Base-by-base conservation (phyloP, 805 yeast species). In the Ascoidea tarda region DNA sequence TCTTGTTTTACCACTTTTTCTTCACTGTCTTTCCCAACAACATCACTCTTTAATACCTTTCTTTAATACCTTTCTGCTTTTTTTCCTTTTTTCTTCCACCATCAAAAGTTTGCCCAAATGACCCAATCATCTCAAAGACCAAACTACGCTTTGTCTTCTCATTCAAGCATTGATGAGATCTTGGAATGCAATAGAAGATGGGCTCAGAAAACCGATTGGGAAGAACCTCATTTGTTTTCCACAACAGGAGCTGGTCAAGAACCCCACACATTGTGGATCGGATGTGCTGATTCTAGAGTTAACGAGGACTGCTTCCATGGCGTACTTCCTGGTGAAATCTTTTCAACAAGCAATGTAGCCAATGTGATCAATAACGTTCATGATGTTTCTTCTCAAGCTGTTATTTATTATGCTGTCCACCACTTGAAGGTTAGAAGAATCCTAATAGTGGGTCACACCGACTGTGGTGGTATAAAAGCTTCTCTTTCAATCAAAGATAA, bases 391-490 rank as follows among this genome's bases (percentile, higher is more conserved):
- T 75, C 84, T 21, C 79, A 79, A 64, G 81, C 95, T 0, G 89
- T 89, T 2, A 70, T 90, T 38, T 96, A 89, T 66, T 87, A 87
- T 62, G 95, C 96, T 5, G 78, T 90, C 58, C 89, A 87, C 59
- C 87, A 83, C 14, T 73, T 89, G 54, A 83, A 84, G 62, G 93
- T 91, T 46, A 76, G 74, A 58, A 87, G 85, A 63, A 79, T 90
- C 52, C 75, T 89, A 52, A 85, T 90, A 5, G 87, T 96, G 68
- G 97, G 97, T 5, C 97, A 90, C 68, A 84, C 91, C 38, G 95
- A 87, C 66, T 90, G 97, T 73, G 96, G 96, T 51, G 97, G 96
- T 44, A 79, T 88, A 50, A 81, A 86, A 80, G 87, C 95, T 32
- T 81, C 90, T 5, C 68, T 89, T 47, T 74, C 82, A 2, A 73